phyloP scores from a whole-genome alignment of 495 filamentous ascomycete genomes.

The Aspergillus affinis region DNA sequence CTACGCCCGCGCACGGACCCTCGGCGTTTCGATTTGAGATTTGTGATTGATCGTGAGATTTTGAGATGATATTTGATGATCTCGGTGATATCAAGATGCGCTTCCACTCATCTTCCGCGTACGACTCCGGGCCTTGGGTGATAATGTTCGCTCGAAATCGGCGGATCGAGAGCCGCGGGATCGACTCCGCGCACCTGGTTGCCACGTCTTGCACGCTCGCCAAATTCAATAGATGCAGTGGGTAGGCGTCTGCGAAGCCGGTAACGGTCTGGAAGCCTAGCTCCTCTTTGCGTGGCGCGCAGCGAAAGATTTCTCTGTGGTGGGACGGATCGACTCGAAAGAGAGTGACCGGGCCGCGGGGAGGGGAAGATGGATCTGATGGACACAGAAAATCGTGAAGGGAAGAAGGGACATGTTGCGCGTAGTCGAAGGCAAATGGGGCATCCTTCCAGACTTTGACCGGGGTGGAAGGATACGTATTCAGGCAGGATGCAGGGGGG shows the following conservation, averaged over 20 bases:
- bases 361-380: not conserved
- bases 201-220: constrained; percentile 67
- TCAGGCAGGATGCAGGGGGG: constrained; percentile 54
- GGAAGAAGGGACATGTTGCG: constrained; percentile 51
- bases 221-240: constrained; percentile 77
- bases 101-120: constrained; percentile 79
- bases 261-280: constrained; percentile 75
- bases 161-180: constrained; percentile 62
- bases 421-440: constrained; percentile 48
- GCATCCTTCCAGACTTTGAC: constrained; percentile 81
- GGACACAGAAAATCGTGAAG: constrained; percentile 53
- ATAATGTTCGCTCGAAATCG: constrained; percentile 88
- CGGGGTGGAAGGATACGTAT: constrained; percentile 57
- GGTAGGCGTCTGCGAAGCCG: constrained; percentile 88
- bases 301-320: constrained; percentile 68
- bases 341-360: constrained; percentile 49
- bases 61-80: not conserved
- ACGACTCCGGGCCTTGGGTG: constrained; percentile 60
- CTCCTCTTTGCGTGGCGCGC: constrained; percentile 66
- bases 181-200: constrained; percentile 47
- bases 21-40: too few relatives aligned
- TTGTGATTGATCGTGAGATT: not conserved
- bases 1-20: constrained; percentile 19
- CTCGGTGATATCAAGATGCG: constrained; percentile 56
- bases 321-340: constrained; percentile 67